Evolutionary conservation across 345 rosid genomes (phyloP), one percentile per base, ranked within the genome.

Genomic region (Pistacia vera): DNA sequence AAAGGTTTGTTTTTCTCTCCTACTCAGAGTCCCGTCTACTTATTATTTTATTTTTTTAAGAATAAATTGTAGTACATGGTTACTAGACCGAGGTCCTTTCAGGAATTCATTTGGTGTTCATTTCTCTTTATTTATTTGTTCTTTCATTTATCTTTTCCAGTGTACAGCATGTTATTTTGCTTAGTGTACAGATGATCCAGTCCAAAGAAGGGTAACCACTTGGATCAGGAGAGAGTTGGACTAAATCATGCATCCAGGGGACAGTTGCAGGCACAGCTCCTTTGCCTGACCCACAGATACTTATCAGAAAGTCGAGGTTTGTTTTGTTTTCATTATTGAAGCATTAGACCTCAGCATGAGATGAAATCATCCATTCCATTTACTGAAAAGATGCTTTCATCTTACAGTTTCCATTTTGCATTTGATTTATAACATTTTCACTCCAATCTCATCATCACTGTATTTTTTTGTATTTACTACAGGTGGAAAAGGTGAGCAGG

Each of bases 221-320:
- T 88, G 62, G 97, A 94, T 79, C 95, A 90, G 81, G 95, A 92
- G 81, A 96, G n/a, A 90, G 77, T 85, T 92, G 79, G 98, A 54
- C 75, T 96, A 88, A 87, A 81, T 77, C 64, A 86, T 77, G 84
- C 86, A 68, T 79, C 90, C 12, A 86, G 77, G 72, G 86, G 77
- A 77, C 86, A 75, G n/a, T 74, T 90, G 28, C 85, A 83, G 76
- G 62, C 77, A 20, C 82, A 71, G 79, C 74, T 36, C 88, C 86
- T 1, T 81, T 78, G 14, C 82, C 89, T 36, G 97, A 91, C 74
- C 91, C 17, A 83, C 95, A 10, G 73, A 91, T 79, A 86, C 98
- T 56, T 68, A 75, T 73, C 95, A 94, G 86, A 89, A 79, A 90
- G 90, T 96, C 33, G 97, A 92, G 98, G 99, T 94, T 71, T 49